These are phyloP conservation scores for Neurospora sp. DNA, from an alignment of 495 filamentous ascomycete genomes.

Conservation along the genomic window DNA sequence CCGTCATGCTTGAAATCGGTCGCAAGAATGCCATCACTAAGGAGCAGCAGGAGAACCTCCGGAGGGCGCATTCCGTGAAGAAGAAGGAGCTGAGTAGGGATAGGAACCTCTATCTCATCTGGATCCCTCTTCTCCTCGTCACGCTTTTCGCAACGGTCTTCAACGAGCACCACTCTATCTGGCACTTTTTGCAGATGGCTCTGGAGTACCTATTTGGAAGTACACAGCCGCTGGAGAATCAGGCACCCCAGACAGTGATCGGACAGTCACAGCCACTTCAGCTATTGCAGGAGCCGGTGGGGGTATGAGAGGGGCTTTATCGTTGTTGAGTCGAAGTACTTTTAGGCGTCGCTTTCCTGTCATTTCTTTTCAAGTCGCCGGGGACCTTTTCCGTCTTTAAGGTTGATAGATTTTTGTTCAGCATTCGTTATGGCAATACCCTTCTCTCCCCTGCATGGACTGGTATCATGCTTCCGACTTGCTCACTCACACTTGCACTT, in stretches of 20 bases:
- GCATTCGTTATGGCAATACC: not conserved
- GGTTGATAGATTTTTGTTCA: not conserved
- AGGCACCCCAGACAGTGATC: not conserved
- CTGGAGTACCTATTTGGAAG: not conserved
- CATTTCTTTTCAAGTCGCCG: not conserved
- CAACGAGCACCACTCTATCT: constrained; percentile 1
- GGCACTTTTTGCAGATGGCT: not conserved
- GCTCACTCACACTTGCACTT: not conserved
- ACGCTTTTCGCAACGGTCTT: constrained; percentile 16
- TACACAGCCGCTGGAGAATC: not conserved
- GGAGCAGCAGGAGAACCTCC: constrained; percentile 63
- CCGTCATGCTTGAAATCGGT: constrained; percentile 41
- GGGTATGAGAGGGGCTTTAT: not conserved
- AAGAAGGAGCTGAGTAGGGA: constrained; percentile 67
- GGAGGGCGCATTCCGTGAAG: constrained; percentile 60
- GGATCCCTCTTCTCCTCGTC: constrained; percentile 32
- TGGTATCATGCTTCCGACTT: not conserved
- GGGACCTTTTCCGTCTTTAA: not conserved
- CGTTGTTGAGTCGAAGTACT: too few species aligned
- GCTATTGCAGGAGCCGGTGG: not conserved
- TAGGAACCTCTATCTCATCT: constrained; percentile 74
- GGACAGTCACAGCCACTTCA: not conserved
- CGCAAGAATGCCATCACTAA: constrained; percentile 47
- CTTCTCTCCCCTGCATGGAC: not conserved
- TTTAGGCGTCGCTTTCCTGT: not conserved